Evolutionary conservation across 106 monocot species (phyloP).

Genomic region (Triglochin maritima): DNA sequence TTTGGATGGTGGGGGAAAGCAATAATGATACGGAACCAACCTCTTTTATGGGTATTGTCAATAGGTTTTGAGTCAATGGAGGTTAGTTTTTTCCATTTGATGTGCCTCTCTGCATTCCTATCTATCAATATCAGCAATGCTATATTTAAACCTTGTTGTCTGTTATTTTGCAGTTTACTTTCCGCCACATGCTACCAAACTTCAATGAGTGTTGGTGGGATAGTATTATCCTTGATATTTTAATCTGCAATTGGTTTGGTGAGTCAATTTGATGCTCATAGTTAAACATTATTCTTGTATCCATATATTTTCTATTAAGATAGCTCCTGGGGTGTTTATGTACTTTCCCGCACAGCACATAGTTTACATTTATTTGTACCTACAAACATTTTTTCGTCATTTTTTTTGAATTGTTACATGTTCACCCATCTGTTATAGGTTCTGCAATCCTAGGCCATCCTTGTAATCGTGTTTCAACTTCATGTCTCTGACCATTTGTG

Average conservation of each 20-base stretch:
- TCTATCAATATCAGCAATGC: background rate
- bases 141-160: background rate
- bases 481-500: too few species aligned
- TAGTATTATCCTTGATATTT: conserved; percentile 80
- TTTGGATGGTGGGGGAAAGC: conserved; percentile 99
- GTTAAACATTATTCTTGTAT: background rate
- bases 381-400: too few species aligned
- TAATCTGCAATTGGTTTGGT: conserved; percentile 98
- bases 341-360: too few species aligned
- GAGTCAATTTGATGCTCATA: conserved; percentile 7
- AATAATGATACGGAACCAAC: conserved; percentile 95
- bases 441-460: too few species aligned
- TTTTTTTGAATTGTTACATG: too few species aligned
- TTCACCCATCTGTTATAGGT: too few species aligned
- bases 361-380: too few species aligned
- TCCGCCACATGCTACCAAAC: conserved; percentile 96
- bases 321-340: too few species aligned
- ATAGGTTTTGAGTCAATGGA: conserved; percentile 97
- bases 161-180: conserved; percentile 59
- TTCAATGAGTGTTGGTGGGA: conserved; percentile 99
- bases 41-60: conserved; percentile 91
- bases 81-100: conserved; percentile 21
- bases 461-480: too few species aligned
- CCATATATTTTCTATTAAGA: too few species aligned
- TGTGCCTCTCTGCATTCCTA: background rate